phyloP scores from a whole-genome alignment of 495 filamentous ascomycete species.

The Cetradonia linearis region DNA sequence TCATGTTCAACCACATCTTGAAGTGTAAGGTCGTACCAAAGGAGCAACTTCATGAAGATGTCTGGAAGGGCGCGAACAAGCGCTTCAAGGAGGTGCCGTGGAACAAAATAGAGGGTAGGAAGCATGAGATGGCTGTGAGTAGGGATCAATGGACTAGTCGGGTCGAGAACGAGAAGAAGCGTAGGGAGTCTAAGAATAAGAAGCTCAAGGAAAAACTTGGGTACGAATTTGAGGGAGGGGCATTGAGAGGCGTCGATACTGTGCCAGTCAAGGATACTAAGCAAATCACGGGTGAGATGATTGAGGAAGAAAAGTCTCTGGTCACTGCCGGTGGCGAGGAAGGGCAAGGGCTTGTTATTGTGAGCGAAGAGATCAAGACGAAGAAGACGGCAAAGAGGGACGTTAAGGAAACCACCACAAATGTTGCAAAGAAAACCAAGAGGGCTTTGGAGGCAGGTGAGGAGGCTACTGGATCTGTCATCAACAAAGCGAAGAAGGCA shows the following conservation, averaged over 20 bases:
- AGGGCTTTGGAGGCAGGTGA: slow-evolving; percentile 3
- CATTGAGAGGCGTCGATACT: slow-evolving; percentile 55
- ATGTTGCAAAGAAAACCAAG: slow-evolving; percentile 25
- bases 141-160: slow-evolving; percentile 67
- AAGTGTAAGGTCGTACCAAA: slow-evolving; percentile 68
- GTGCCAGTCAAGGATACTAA: slow-evolving; percentile 38
- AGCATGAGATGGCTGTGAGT: slow-evolving; percentile 56
- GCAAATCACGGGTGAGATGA: slow-evolving; percentile 6
- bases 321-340: slow-evolving; percentile 26
- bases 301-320: slow-evolving; percentile 27
- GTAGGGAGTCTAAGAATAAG: slow-evolving; percentile 52
- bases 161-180: slow-evolving; percentile 58
- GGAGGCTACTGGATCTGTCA: slow-evolving; percentile 6
- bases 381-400: slow-evolving; percentile 28
- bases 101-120: slow-evolving; percentile 69
- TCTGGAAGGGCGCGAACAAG: slow-evolving; percentile 81
- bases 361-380: slow-evolving; percentile 22
- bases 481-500: slow-evolving; percentile 29
- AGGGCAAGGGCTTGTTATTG: slow-evolving; percentile 24
- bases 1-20: slow-evolving; percentile 85
- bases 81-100: slow-evolving; percentile 81
- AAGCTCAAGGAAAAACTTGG: slow-evolving; percentile 68
- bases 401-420: slow-evolving; percentile 26
- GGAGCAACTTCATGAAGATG: slow-evolving; percentile 63
- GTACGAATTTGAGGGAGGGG: slow-evolving; percentile 72